These are phyloP conservation scores for Neodidymelliopsis sp. DNA, from an alignment of 2,329 filamentous ascomycete genomes.

Conservation along the genomic window DNA sequence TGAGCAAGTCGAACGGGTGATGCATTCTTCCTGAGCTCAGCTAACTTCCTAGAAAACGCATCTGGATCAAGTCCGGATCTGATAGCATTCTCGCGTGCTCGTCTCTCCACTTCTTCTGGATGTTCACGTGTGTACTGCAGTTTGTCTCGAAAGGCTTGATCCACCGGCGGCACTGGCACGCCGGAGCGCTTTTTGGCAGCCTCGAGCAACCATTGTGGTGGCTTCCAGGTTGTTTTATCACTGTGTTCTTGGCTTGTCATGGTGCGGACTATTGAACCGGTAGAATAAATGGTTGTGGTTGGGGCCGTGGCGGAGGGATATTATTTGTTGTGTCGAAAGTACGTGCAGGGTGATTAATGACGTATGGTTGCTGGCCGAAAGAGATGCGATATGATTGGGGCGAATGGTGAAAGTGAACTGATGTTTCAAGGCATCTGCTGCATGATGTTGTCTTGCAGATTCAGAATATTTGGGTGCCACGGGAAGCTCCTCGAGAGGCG, in stretches of 20 bases:
- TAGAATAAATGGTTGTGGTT: not conserved
- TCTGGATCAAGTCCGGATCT: not conserved
- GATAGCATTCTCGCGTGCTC: not conserved
- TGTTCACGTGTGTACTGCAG: constrained; percentile 2
- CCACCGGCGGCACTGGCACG: not conserved
- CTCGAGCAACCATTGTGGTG: constrained; percentile 6
- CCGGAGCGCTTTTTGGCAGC: constrained; percentile 4
- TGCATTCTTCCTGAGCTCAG: not conserved
- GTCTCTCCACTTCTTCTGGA: not conserved
- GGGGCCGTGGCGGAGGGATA: not conserved
- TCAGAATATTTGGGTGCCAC: too few relatives aligned
- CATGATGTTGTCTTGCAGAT: not conserved
- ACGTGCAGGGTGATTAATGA: too few relatives aligned
- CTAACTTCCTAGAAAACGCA: not conserved
- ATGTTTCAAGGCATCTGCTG: not conserved
- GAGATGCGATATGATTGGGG: not conserved
- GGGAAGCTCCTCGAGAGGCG: too few relatives aligned
- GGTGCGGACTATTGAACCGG: not conserved
- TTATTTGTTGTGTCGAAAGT: not conserved
- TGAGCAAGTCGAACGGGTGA: not conserved
- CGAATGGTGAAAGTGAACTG: not conserved
- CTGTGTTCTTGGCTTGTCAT: not conserved
- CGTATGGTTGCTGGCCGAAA: too few relatives aligned
- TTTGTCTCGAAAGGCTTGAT: not conserved
- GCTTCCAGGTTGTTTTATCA: not conserved